Evolutionary conservation across 176 grass and related monocot species (phyloP).

Genomic region (Rhynchospora pubera): DNA sequence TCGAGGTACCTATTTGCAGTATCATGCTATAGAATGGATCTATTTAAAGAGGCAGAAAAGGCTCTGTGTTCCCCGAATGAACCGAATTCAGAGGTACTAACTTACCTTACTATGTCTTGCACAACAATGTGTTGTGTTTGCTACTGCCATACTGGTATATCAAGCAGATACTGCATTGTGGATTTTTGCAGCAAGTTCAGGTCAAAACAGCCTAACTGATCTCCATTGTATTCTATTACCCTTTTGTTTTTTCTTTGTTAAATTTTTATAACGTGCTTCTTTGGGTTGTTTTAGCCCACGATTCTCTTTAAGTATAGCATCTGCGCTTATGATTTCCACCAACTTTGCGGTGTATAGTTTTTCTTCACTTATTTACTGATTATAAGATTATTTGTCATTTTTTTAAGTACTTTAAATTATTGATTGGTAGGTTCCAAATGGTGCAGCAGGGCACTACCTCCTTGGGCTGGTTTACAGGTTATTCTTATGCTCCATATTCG

Average conservation of each 20-base stretch:
- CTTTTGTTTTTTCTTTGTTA: not conserved
- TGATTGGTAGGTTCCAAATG: conserved; percentile 67
- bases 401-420: not conserved
- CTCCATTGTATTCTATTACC: conserved; percentile 12
- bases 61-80: conserved; percentile 68
- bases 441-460: conserved; percentile 92
- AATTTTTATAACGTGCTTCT: not conserved
- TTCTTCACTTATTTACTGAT: not conserved
- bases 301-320: not conserved
- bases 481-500: not conserved
- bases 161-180: not conserved
- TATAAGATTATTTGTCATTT: not conserved
- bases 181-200: not conserved
- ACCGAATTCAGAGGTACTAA: conserved; percentile 64
- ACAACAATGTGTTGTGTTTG: not conserved
- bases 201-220: not conserved
- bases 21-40: conserved; percentile 89
- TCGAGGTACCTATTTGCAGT: conserved; percentile 88
- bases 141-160: conserved; percentile 3
- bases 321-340: not conserved
- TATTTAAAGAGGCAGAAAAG: conserved; percentile 78
- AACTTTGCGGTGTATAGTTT: not conserved
- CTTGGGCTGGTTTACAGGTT: conserved; percentile 95
- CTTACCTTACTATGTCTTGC: not conserved
- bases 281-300: not conserved